These are phyloP conservation scores for Phytophthora crassamura DNA, from an alignment of 352 stramenopile genomes.

Conservation along the genomic window DNA sequence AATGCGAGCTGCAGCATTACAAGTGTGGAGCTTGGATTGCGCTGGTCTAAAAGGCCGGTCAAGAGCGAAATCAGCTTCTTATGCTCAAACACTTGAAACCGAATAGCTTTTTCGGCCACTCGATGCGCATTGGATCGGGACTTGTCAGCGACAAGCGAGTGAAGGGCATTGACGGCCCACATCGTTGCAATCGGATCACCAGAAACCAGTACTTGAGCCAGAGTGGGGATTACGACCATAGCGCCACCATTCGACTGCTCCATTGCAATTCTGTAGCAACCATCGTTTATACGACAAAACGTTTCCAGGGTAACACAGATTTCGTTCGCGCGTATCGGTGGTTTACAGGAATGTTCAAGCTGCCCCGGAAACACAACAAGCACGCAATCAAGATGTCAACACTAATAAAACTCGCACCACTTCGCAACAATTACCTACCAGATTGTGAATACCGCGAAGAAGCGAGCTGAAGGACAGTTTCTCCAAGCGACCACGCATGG, in stretches of 20 bases:
- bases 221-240: conserved; percentile 43
- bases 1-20: conserved; percentile 70
- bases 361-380: conserved; percentile 16
- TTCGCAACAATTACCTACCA: conserved; percentile 49
- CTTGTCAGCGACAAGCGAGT: conserved; percentile 68
- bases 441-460: conserved; percentile 58
- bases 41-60: conserved; percentile 55
- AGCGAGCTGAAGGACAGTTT: conserved; percentile 66
- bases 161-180: conserved; percentile 67
- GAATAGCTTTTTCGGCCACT: conserved; percentile 60
- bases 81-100: conserved; percentile 65
- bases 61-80: conserved; percentile 70
- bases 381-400: too few relatives aligned
- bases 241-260: conserved; percentile 55
- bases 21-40: conserved; percentile 58
- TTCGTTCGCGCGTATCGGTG: conserved; percentile 68
- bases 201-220: conserved; percentile 60
- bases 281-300: conserved; percentile 77
- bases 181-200: conserved; percentile 58
- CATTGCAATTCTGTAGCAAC: conserved; percentile 68
- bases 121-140: conserved; percentile 47
- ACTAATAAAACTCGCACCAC: too few relatives aligned
- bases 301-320: conserved; percentile 71
- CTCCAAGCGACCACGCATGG: conserved; percentile 51
- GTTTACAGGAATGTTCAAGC: conserved; percentile 72